A percentile compares a stretch with the other conserved stretches of the same genome.
These are phyloP conservation scores for Isoetes taiwanensis DNA, from an alignment of 75 land plant species.

Conservation along the genomic window DNA sequence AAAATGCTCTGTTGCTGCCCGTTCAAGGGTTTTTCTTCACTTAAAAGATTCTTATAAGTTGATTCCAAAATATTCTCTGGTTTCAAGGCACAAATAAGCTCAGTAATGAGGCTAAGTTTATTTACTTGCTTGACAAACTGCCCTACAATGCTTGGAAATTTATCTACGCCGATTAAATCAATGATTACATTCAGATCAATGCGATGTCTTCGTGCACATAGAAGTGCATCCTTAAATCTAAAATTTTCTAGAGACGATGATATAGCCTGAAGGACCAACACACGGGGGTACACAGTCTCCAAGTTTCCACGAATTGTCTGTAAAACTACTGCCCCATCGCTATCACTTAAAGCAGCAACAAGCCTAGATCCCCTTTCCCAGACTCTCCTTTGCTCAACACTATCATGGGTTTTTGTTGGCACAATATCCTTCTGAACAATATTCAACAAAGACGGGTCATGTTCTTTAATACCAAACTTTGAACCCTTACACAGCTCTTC, in stretches of 20 bases:
- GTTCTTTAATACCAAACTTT: constrained; percentile 16
- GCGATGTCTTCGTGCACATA: constrained; percentile 81
- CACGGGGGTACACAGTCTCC: constrained; percentile 91
- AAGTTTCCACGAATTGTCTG: constrained; percentile 83
- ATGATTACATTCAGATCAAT: constrained; percentile 88
- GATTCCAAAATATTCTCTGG: constrained; percentile 54
- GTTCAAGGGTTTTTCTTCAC: not conserved
- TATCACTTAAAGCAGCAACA: constrained; percentile 66
- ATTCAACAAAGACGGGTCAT: not conserved
- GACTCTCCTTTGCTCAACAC: constrained; percentile 19
- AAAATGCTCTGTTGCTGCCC: not conserved
- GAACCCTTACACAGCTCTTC: constrained; percentile 12
- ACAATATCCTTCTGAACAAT: not conserved
- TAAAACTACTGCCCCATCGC: constrained; percentile 73
- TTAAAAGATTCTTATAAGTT: constrained; percentile 41
- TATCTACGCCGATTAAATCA: constrained; percentile 64
- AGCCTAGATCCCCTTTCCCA: constrained; percentile 93
- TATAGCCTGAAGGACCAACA: constrained; percentile 65
- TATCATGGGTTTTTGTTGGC: constrained; percentile 3
- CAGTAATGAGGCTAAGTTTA: constrained; percentile 76
- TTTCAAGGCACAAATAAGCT: constrained; percentile 69
- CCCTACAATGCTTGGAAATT: constrained; percentile 35
- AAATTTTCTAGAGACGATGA: constrained; percentile 47
- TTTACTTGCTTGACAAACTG: constrained; percentile 83
- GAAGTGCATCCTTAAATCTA: constrained; percentile 70